phyloP scores from a whole-genome alignment of 176 grass and related monocot species.

The Thalia dealbata region DNA sequence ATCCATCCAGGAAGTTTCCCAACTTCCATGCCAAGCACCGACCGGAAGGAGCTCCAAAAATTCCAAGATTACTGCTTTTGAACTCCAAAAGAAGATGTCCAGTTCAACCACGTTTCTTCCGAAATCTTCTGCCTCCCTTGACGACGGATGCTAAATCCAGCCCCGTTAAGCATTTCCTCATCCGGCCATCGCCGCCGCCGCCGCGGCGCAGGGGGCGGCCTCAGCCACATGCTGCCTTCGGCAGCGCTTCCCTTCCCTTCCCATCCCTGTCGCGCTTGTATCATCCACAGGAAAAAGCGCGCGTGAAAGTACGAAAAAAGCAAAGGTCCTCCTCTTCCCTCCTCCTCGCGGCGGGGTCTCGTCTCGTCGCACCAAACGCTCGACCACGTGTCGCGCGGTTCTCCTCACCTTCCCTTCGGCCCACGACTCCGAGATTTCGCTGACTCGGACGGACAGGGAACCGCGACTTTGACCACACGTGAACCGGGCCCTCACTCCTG shows the following conservation, averaged over 20 bases:
- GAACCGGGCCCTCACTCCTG: neutral
- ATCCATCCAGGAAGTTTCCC: neutral
- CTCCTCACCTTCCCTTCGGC: neutral
- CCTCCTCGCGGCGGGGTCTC: neutral
- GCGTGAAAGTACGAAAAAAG: neutral
- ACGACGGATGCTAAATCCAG: neutral
- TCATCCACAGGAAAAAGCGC: neutral
- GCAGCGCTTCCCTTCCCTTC: neutral
- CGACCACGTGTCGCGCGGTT: neutral
- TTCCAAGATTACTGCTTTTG: too few species aligned
- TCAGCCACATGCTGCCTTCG: too few species aligned
- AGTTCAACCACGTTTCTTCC: neutral
- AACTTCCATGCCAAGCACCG: neutral
- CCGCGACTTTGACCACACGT: neutral
- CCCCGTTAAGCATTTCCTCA: too few species aligned
- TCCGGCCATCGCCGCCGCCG: too few species aligned
- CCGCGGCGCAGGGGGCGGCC: too few species aligned
- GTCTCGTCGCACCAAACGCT: neutral
- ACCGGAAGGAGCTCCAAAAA: too few species aligned
- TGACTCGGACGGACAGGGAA: neutral
- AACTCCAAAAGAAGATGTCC: neutral
- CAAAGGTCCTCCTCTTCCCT: neutral
- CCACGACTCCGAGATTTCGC: neutral
- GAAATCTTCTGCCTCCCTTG: neutral
- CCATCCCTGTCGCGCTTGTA: neutral